phyloP scores from a whole-genome alignment of 139 green algal genomes.

The Closterium sp. region DNA sequence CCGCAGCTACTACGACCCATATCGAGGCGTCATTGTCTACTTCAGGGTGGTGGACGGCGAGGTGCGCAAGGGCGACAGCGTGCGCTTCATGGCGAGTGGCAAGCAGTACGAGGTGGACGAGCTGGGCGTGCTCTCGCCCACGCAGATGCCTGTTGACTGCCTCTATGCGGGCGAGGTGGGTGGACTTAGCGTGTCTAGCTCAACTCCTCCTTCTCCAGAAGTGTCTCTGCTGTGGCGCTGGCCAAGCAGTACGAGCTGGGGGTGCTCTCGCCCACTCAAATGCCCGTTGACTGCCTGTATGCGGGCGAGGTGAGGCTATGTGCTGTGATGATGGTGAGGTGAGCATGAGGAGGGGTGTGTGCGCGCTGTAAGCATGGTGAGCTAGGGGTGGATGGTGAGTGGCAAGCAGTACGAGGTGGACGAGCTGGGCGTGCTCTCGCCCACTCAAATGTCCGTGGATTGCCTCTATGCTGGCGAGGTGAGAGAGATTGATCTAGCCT shows the following conservation, averaged over 20 bases:
- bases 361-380: no score
- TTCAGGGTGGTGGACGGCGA: constrained; percentile 86
- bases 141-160: constrained; percentile 77
- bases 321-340: no score
- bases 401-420: constrained; percentile 83
- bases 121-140: constrained; percentile 84
- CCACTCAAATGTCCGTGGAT: constrained; percentile 79
- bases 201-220: no score
- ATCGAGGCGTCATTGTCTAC: constrained; percentile 79
- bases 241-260: constrained; percentile 90
- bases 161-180: constrained; percentile 80
- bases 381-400: neutral
- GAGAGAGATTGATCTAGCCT: no score
- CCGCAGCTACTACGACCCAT: constrained; percentile 90
- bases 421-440: constrained; percentile 87
- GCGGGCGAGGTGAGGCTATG: constrained; percentile 67
- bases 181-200: no score
- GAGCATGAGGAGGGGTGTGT: no score
- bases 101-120: constrained; percentile 89
- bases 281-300: constrained; percentile 82
- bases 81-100: constrained; percentile 61
- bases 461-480: constrained; percentile 81
- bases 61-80: constrained; percentile 72
- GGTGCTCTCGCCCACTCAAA: constrained; percentile 78
- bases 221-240: no score